Base-by-base conservation (phyloP, 2,329 filamentous ascomycete species). In the Arthrocladium fulminans region DNA sequence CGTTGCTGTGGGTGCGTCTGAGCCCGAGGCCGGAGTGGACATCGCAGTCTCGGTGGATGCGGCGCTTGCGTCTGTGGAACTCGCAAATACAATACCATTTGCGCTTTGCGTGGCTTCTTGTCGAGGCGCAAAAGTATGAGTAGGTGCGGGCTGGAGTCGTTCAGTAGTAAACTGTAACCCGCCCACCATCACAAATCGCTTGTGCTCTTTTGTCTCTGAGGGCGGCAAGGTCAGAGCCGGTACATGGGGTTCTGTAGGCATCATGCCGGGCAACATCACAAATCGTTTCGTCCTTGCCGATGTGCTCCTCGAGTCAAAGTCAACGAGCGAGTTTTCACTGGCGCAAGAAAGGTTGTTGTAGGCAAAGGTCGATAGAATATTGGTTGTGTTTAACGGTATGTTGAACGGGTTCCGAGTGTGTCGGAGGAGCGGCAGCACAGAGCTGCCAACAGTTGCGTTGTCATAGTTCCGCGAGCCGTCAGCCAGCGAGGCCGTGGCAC, bases 261-360 rank as follows among this genome's bases (percentile, higher is more conserved):
- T 47, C 19, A 54, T 45, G 8, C 52, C 56, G 10, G 55, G 53
- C 24, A 57, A 20, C 19, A 56, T 53, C 42, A 57, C 47, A 40
- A 59, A 58, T 3, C 46, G 47, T 44, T 51, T 57, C 3, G 46
- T 60, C 44, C 56, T 60, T 32, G 59, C 60, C 23, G 24, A 10
- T 54, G 56, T 61, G 35, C 60, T 62, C 51, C 82, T 83, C 10
- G 50, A 49, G 38, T 53, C 54, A 52, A 56, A 94, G 0, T 86
- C 88, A 13, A 97, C 83, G 3, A 98, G 74, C 0, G 88, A 83
- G 59, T 97, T 97, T 63, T 96, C 84, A 0, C 83, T 80, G 7
- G 80, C 79, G 65, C 92, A 98, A 47, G 85, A 88, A 13, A 95
- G 71, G 54, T 84, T 84, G 25, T 77, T 78, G 4, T 75, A 68